These are phyloP conservation scores for Kodamaea plutei DNA, from an alignment of 1,139 yeast species.

Conservation along the genomic window DNA sequence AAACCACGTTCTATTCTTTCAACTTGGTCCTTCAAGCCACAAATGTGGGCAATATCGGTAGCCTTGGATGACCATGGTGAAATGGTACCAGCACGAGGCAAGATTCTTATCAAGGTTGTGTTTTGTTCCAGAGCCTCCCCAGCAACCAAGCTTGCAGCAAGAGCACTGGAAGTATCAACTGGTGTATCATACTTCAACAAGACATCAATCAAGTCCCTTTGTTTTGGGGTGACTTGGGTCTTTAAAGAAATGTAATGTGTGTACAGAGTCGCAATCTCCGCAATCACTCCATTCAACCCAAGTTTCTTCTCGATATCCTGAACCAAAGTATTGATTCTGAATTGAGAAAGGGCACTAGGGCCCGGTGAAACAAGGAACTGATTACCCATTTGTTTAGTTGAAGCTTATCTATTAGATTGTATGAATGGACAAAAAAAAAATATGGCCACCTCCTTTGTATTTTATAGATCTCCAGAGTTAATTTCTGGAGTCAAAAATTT, in stretches of 20 bases:
- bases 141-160: constrained; percentile 43
- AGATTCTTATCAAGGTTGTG: constrained; percentile 63
- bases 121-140: constrained; percentile 43
- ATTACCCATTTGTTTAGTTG: constrained; percentile 11
- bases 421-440: neutral
- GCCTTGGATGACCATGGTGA: constrained; percentile 99
- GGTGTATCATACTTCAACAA: constrained; percentile 75
- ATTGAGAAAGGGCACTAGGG: constrained; percentile 83
- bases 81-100: constrained; percentile 94
- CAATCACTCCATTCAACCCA: constrained; percentile 56
- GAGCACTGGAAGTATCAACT: constrained; percentile 49
- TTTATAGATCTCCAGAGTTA: constrained; percentile 1
- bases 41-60: constrained; percentile 84
- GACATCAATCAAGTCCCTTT: constrained; percentile 48
- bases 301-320: constrained; percentile 70
- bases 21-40: constrained; percentile 70
- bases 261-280: constrained; percentile 67
- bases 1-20: constrained; percentile 90
- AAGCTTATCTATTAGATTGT: neutral
- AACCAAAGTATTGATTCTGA: constrained; percentile 71
- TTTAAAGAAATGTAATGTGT: constrained; percentile 76
- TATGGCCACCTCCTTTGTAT: constrained; percentile 5
- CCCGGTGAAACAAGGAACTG: constrained; percentile 69
- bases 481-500: neutral
- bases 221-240: constrained; percentile 26